Percentiles rank a stretch among this genome's conserved stretches.
phyloP scores from a whole-genome alignment of 805 yeast species.

The Saturnispora ahearnii region DNA sequence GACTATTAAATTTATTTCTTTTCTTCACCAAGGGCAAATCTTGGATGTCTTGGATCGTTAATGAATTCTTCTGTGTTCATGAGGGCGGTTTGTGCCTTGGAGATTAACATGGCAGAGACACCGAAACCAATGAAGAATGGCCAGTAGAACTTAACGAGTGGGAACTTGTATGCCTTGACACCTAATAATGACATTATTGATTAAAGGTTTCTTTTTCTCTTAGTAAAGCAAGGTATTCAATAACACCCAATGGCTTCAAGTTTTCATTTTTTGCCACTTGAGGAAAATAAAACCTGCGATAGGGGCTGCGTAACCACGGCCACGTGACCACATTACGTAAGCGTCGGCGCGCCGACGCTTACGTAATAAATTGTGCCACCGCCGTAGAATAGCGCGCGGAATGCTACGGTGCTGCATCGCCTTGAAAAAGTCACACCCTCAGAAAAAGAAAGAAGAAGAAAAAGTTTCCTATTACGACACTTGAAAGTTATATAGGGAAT shows the following conservation, averaged over 20 bases:
- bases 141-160: slow-evolving; percentile 64
- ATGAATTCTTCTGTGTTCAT: slow-evolving; percentile 71
- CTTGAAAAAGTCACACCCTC: background rate
- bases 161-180: slow-evolving; percentile 29
- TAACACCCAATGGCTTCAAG: background rate
- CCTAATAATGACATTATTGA: slow-evolving; percentile 27
- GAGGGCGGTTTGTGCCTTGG: slow-evolving; percentile 60
- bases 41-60: slow-evolving; percentile 95
- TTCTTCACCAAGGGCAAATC: slow-evolving; percentile 43
- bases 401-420: background rate
- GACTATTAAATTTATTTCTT: slow-evolving; percentile 19
- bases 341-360: background rate
- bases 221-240: background rate
- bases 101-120: slow-evolving; percentile 59
- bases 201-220: background rate
- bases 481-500: too few species aligned
- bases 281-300: background rate
- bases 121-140: slow-evolving; percentile 77
- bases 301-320: background rate
- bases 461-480: background rate
- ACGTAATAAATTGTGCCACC: background rate
- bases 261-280: background rate
- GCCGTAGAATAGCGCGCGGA: too few species aligned
- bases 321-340: background rate
- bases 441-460: background rate